phyloP scores from a whole-genome alignment of 345 rosid genomes.

The Diplotaxis tenuifolia region DNA sequence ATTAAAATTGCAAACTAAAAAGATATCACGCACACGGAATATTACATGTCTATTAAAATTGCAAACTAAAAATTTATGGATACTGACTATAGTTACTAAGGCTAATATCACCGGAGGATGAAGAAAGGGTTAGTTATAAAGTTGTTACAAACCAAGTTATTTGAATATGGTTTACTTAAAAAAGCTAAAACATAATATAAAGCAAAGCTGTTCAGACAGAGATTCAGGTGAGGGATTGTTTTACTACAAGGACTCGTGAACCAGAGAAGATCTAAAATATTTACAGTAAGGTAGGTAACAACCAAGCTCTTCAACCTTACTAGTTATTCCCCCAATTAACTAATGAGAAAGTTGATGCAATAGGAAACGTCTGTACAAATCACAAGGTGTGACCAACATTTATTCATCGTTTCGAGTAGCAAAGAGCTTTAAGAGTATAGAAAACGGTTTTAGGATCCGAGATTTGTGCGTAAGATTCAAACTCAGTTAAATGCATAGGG shows the following conservation, averaged over 20 bases:
- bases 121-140: neutral
- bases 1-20: too few species aligned
- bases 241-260: conserved; percentile 7
- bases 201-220: conserved; percentile 9
- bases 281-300: neutral
- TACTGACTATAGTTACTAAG: neutral
- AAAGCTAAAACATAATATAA: conserved; percentile 2
- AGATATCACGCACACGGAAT: conserved; percentile 4
- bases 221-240: conserved; percentile 5
- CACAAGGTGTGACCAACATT: neutral
- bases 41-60: neutral
- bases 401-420: neutral
- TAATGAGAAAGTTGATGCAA: conserved; percentile 1
- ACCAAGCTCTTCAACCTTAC: neutral
- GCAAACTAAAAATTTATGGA: neutral
- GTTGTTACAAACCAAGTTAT: neutral
- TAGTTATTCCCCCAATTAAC: neutral
- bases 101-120: neutral
- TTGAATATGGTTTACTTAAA: neutral
- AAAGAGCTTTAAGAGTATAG: neutral
- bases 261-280: neutral
- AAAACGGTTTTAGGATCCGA: conserved; percentile 8
- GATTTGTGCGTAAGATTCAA: neutral
- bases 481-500: conserved; percentile 82
- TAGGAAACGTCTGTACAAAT: neutral